Conservation (phyloP, 1,139 yeast species). For the Protomyces macrosporus region DNA sequence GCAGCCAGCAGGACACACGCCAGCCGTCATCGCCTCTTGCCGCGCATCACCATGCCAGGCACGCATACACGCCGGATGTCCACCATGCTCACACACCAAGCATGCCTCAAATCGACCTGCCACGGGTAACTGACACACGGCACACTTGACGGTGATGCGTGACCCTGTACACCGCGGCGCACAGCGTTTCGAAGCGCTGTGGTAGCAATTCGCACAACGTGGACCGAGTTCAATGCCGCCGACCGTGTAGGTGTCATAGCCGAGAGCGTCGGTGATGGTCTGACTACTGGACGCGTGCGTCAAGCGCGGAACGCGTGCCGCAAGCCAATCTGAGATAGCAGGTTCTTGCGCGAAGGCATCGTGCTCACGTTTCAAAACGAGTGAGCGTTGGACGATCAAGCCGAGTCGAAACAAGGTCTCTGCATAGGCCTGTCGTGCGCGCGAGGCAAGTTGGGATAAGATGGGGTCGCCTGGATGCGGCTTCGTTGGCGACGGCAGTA, state of each 20-base stretch:
- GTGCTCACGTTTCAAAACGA: background rate
- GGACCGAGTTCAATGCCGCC: background rate
- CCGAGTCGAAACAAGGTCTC: background rate
- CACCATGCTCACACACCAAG: conserved; percentile 1
- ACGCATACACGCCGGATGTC: conserved; percentile 1
- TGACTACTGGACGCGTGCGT: background rate
- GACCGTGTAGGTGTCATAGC: background rate
- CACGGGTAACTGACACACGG: background rate
- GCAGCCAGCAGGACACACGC: background rate
- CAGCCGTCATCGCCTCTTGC: background rate
- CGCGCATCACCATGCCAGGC: background rate
- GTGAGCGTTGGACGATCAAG: background rate
- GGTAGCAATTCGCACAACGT: background rate
- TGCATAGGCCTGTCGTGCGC: background rate
- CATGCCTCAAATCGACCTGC: background rate
- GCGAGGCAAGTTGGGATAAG: background rate
- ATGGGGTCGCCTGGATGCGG: background rate
- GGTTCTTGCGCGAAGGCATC: background rate
- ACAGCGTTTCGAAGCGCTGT: background rate
- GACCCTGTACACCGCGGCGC: background rate
- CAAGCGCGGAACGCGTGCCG: background rate
- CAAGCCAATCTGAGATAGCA: background rate
- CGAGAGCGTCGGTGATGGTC: background rate
- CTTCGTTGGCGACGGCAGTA: background rate
- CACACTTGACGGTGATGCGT: background rate